Conservation (phyloP, 352 stramenopile genomes). For the Phytophthora litchii region DNA sequence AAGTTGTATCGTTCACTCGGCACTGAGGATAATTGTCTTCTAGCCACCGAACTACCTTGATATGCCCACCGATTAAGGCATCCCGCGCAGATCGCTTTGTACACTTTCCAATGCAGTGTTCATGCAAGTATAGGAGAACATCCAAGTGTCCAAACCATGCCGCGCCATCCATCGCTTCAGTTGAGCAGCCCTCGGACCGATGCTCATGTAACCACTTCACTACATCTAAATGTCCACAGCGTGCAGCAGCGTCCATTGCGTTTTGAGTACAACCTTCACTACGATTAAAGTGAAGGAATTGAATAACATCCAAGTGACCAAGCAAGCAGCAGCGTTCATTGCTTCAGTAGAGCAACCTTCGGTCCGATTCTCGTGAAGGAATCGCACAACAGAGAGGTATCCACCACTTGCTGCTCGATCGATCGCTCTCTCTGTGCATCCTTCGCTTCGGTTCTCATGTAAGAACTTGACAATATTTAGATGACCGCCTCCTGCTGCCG, state of each 20-base stretch:
- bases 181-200: constrained; percentile 36
- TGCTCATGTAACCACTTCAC: constrained; percentile 31
- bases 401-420: constrained; percentile 29
- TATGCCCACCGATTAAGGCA: constrained; percentile 45
- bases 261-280: constrained; percentile 28
- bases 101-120: constrained; percentile 35
- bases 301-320: constrained; percentile 35
- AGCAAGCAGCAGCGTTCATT: constrained; percentile 39
- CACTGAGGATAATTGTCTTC: constrained; percentile 35
- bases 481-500: constrained; percentile 36
- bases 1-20: background rate
- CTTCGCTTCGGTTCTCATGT: constrained; percentile 33
- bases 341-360: constrained; percentile 28
- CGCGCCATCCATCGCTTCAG: constrained; percentile 41
- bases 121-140: constrained; percentile 41
- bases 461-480: constrained; percentile 42
- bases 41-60: constrained; percentile 46
- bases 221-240: constrained; percentile 35
- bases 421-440: constrained; percentile 34
- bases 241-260: constrained; percentile 39
- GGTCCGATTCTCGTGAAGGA: constrained; percentile 23
- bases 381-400: constrained; percentile 22
- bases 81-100: constrained; percentile 36
- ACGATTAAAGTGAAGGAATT: constrained; percentile 39
- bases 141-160: constrained; percentile 40